A percentile compares a stretch with the other conserved stretches of the same genome.
These are phyloP conservation scores for Heteromeles arbutifolia DNA, from an alignment of 306 rosid species.

Conservation along the genomic window DNA sequence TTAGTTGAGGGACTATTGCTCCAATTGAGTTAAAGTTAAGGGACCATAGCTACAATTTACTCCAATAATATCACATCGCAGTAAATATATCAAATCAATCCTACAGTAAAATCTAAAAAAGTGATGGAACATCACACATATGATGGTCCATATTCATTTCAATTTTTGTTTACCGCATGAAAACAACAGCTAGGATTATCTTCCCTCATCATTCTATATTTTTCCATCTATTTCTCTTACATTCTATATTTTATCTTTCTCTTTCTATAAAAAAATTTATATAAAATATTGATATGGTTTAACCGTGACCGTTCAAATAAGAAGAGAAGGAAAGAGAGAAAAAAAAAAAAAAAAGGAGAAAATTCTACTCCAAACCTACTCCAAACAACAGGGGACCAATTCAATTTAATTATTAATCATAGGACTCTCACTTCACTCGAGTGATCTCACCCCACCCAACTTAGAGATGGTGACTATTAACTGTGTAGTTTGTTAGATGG, in stretches of 20 bases:
- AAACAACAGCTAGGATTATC: neutral
- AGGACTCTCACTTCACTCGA: too few species aligned
- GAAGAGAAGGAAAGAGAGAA: fast-evolving
- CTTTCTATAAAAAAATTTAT: too few species aligned
- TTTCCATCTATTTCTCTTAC: fast-evolving
- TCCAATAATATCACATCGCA: neutral
- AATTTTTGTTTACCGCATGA: neutral
- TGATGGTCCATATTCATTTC: neutral
- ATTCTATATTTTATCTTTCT: fast-evolving
- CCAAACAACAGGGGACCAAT: neutral
- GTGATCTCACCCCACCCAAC: neutral
- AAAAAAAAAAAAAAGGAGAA: too few species aligned
- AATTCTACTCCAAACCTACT: fast-evolving
- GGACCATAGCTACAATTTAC: too few species aligned
- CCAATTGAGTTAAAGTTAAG: too few species aligned
- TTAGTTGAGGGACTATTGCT: too few species aligned
- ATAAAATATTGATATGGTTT: fast-evolving
- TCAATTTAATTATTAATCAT: neutral
- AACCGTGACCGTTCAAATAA: fast-evolving
- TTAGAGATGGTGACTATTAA: neutral
- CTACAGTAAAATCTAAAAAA: neutral
- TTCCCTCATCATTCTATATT: fast-evolving
- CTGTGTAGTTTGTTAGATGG: neutral
- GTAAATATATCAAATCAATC: neutral
- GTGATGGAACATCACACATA: constrained; percentile 8